phyloP scores from a whole-genome alignment of 148 eudicot species.

The Rhododendron henanense region DNA sequence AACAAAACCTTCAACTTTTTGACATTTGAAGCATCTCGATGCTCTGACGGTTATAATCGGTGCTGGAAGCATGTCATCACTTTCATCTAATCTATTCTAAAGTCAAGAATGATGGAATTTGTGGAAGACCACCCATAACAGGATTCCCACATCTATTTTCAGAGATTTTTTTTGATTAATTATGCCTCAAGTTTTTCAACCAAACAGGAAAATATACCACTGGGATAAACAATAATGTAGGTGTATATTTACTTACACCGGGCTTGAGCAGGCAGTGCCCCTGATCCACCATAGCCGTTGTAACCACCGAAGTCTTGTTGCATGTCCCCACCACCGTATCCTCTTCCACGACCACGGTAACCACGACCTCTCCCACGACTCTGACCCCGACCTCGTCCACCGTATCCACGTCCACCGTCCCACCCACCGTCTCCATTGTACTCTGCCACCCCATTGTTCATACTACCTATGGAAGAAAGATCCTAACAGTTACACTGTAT shows the following conservation, averaged over 20 bases:
- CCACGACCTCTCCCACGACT: slow-evolving; percentile 27
- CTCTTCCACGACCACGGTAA: slow-evolving; percentile 50
- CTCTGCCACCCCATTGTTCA: slow-evolving; percentile 16
- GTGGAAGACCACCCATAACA: neutral
- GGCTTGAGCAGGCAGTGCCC: too few relatives aligned
- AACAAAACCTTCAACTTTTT: too few relatives aligned
- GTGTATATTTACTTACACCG: too few relatives aligned
- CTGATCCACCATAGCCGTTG: too few relatives aligned
- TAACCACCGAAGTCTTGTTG: too few relatives aligned
- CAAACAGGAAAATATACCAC: too few relatives aligned
- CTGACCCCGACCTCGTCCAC: slow-evolving; percentile 34
- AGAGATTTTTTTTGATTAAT: neutral
- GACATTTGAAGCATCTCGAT: too few relatives aligned
- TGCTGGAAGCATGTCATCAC: neutral
- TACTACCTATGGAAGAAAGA: too few relatives aligned
- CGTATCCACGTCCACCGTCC: slow-evolving; percentile 22
- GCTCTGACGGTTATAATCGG: neutral
- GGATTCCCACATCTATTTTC: neutral
- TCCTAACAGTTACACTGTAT: too few relatives aligned
- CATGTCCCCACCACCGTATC: slow-evolving; percentile 33
- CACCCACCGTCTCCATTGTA: slow-evolving; percentile 26
- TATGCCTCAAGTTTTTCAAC: neutral
- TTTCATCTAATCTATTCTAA: too few relatives aligned
- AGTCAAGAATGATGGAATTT: neutral
- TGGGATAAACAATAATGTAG: too few relatives aligned